Base-by-base conservation (phyloP, 805 yeast genomes). In the Ogataea nitratoaversa region DNA sequence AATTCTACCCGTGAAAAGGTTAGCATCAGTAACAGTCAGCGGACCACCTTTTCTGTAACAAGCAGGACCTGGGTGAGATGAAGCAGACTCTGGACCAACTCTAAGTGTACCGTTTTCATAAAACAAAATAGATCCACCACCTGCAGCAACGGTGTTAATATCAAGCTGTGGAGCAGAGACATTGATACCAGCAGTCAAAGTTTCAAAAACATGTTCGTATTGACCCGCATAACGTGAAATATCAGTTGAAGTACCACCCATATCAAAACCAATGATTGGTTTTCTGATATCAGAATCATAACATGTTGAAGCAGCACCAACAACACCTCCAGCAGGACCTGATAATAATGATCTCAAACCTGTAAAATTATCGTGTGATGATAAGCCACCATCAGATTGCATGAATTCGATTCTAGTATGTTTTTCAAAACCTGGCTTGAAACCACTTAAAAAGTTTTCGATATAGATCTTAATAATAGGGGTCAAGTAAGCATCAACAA, bases 301-400 rank as follows among this genome's bases (percentile, higher is more conserved):
- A 46, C 95, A 85, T 0, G 98, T 90, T 38, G 78, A 72, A 0
- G 96, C 86, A 52, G 79, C 86, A 0, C 98, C 98, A 25, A 91
- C 96, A 43, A 91, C 95, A 36, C 98, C 98, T 28, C 98, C 98
- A 8, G 98, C 98, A 2, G 98, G 98, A 2, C 98, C 98, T 1
- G 96, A 87, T 28, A 91, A 64, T 36, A 91, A 84, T 3, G 98
- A 95, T 51, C 79, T 74, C 28, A 91, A 67, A 2, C 98, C 98
- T 0, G 96, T 82, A 59, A 91, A 91, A 36, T 77, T 73, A 18
- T 78, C 69, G 54, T 93, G 89, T 40, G 88, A 88, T 18, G 89
- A 89, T 43, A 91, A 72, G 2, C 98, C 98, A 42, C 98, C 98
- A 60, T 91, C 96, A 11, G 95, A 85, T 63, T 91, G 96, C 98